Base-by-base conservation (phyloP, 768 basidiomycete genomes). In the Punctularia strigosozonata region DNA sequence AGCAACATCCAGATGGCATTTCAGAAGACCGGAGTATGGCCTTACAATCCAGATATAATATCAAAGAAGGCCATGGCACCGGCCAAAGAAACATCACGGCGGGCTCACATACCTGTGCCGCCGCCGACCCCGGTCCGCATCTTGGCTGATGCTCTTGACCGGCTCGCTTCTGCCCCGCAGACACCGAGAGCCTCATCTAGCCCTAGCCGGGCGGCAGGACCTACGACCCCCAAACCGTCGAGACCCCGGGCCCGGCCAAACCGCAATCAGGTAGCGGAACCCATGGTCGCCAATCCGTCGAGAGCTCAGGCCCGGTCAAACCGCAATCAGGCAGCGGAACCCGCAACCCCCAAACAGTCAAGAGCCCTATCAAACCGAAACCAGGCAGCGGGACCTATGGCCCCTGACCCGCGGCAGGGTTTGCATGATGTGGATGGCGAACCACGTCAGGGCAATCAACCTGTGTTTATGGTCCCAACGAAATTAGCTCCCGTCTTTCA, bases 1-100 rank as follows among this genome's bases (percentile, higher is more conserved):
- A 48, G 47, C 6, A 59, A 49, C 19, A 61, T 71, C 43, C 40
- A 48, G 19, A 38, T 56, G 2, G 60, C 66, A 10, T 69, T 69
- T 43, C 19, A 44, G 22, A 54, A 51, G 32, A 68, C 65, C 17
- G 66, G 67, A 2, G 46, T 68, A 3, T 46, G 47, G 31, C 65
- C 66, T 32, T 59, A 62, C 39, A 50, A 65, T 41, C 58, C 50
- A 6, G 37, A 44, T 24, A 50, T 61, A 4, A 48, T 70, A 10
- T 51, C 59, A 4, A 31, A 34, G 6, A 45, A 50, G 15, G 56
- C 56, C 54, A 53, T 67, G 50, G 59, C 55, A 5, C 62, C 65
- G 14, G 62, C 61, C 39, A 19, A 50, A 1, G 50, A 58, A 25
- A 56, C 57, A 4, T 56, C 62, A 0, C 33, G 31, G 7, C 21